Percentiles rank a stretch among this genome's conserved stretches.
phyloP scores from a whole-genome alignment of 805 yeast genomes.

The Metschnikowia santaceciliae region DNA sequence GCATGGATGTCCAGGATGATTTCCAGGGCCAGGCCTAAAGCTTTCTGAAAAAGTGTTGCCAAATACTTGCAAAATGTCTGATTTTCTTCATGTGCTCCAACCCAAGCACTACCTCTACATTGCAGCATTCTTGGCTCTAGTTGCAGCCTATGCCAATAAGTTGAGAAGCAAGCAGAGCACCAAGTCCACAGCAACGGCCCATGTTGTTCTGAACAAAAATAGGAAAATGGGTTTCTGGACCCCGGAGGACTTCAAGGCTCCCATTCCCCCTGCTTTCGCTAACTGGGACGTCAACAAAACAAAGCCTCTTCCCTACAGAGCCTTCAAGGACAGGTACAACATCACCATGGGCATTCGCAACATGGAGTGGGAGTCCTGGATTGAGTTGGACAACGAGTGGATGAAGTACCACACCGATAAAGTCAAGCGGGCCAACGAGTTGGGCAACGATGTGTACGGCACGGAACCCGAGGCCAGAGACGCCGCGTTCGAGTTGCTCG shows the following conservation, averaged over 20 bases:
- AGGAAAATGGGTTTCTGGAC: conserved; percentile 50
- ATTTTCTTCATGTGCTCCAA: conserved; percentile 1
- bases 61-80: not conserved
- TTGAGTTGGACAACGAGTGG: conserved; percentile 68
- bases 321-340: conserved; percentile 60
- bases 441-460: conserved; percentile 46
- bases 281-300: conserved; percentile 50
- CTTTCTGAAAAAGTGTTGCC: not conserved
- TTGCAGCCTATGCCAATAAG: conserved; percentile 7
- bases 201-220: conserved; percentile 31
- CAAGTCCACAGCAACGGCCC: not conserved
- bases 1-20: not conserved
- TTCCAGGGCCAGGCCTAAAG: not conserved
- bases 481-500: conserved; percentile 54
- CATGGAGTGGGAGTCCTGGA: conserved; percentile 62
- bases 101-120: conserved; percentile 15
- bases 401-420: conserved; percentile 50
- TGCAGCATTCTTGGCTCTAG: conserved; percentile 8
- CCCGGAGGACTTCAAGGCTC: conserved; percentile 49
- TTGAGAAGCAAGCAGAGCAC: not conserved
- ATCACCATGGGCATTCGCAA: conserved; percentile 68
- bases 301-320: conserved; percentile 58
- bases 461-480: conserved; percentile 48
- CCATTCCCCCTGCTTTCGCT: conserved; percentile 44
- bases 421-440: conserved; percentile 43